These are phyloP conservation scores for Naegleria fowleri DNA, from an alignment of 208 protist genomes.

Conservation along the genomic window DNA sequence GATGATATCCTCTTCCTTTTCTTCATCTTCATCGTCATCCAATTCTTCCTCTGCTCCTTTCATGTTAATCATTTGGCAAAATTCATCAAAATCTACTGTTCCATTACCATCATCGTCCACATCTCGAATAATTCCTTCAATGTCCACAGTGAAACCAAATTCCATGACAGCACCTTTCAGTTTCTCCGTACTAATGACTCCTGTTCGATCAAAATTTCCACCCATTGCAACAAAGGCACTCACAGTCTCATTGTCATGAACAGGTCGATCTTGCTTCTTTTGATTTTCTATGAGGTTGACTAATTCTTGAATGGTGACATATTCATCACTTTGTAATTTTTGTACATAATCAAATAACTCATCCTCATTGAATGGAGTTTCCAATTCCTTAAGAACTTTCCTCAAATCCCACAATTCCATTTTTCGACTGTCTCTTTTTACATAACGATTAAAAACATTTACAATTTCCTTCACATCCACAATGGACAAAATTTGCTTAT, in stretches of 20 bases:
- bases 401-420: conserved; percentile 20
- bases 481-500: not conserved
- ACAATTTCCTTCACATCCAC: not conserved
- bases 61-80: conserved; percentile 19
- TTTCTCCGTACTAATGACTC: not conserved
- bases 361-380: not conserved
- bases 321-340: not conserved
- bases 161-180: not conserved
- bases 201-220: conserved; percentile 23
- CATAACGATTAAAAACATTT: not conserved
- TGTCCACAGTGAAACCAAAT: conserved; percentile 25
- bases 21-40: not conserved
- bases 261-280: conserved; percentile 4
- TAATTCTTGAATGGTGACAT: not conserved
- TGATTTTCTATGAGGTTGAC: not conserved
- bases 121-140: conserved; percentile 29
- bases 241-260: not conserved
- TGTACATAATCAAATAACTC: conserved; percentile 2
- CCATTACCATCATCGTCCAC: conserved; percentile 25
- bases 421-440: not conserved
- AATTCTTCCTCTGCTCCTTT: not conserved
- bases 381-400: not conserved
- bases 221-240: conserved; percentile 22
- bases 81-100: conserved; percentile 28
- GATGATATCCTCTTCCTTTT: not conserved